Evolutionary conservation across 179 eudicot species (phyloP), one percentile per base, ranked within the genome.

Genomic region (Silene vulgaris): DNA sequence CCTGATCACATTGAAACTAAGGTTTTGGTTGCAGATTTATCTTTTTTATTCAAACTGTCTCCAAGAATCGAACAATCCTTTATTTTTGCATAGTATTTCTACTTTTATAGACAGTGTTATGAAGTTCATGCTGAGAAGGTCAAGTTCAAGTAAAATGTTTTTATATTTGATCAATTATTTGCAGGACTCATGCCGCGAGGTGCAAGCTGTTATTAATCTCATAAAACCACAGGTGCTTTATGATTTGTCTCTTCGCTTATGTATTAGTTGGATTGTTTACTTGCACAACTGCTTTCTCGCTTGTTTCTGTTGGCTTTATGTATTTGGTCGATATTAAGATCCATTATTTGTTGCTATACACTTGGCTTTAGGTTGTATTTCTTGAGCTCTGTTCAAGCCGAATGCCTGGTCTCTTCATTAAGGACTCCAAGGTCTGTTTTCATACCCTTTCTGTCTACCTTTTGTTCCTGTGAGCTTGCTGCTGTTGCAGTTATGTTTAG

Each of bases 171-270:
- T n/a, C 17, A 23, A 66, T 37, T 28, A 52, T 52, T 75, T 80
- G 73, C 84, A 94, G 98, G 96, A 94, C 71, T 94, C 98, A 40
- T 94, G 98, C 85, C 79, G 84, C 43, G 96, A 91, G 83, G 98
- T 94, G 80, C 84, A 89, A 84, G 94, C 90, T 82, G 91, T 91
- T 54, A 91, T 94, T 65, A 81, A 80, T 74, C 80, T 62, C 86
- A 77, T 94, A 81, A 88, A 89, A 83, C 98, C 98, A 35, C 82
- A 94, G 98, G 98, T 94, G 62, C 64, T 75, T 82, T 59, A 76
- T 72, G 62, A 14, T 63, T n/a, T 0, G 32, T 72, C 40, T 73
- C 65, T 78, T 74, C 59, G 59, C 57, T 63, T 72, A n/a, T 62
- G 20, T 62, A 48, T 40, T 71, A 78, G 21, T 20, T 75, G 76